These are phyloP conservation scores for Anisodus acutangulus DNA, from an alignment of 257 asterid genomes.

Conservation along the genomic window DNA sequence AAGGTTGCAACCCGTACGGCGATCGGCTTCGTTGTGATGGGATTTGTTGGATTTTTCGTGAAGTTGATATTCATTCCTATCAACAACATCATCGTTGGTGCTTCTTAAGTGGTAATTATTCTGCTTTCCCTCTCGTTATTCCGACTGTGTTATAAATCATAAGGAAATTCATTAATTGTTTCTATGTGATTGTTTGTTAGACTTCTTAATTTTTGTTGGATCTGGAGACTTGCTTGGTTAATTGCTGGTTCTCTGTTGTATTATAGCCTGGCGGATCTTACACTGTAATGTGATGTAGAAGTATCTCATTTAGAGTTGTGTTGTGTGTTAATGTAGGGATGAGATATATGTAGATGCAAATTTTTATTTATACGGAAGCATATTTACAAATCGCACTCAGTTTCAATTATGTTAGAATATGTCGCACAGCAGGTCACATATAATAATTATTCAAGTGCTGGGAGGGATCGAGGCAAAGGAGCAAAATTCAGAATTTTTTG, in stretches of 20 bases:
- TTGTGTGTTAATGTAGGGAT: background rate
- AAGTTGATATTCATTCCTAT: conserved; percentile 52
- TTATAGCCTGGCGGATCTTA: background rate
- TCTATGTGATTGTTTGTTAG: background rate
- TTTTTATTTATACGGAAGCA: background rate
- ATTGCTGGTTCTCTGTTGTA: background rate
- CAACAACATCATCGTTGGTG: conserved; percentile 48
- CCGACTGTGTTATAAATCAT: no score
- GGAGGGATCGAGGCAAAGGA: background rate
- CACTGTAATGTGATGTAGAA: background rate
- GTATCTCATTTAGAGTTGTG: background rate
- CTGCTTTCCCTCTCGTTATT: no score
- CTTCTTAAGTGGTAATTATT: conserved; percentile 34
- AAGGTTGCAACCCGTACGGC: conserved; percentile 48
- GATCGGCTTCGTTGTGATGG: conserved; percentile 49
- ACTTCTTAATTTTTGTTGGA: background rate
- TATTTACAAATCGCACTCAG: background rate
- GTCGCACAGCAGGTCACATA: background rate
- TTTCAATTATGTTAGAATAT: background rate
- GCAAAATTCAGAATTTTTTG: background rate
- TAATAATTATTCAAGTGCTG: background rate
- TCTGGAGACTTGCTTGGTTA: background rate
- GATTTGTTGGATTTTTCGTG: conserved; percentile 49
- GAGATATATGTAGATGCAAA: background rate
- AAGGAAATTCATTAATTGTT: background rate